These are phyloP conservation scores for Colletotrichum sp. DNA, from an alignment of 2,329 filamentous ascomycete species.

Conservation along the genomic window DNA sequence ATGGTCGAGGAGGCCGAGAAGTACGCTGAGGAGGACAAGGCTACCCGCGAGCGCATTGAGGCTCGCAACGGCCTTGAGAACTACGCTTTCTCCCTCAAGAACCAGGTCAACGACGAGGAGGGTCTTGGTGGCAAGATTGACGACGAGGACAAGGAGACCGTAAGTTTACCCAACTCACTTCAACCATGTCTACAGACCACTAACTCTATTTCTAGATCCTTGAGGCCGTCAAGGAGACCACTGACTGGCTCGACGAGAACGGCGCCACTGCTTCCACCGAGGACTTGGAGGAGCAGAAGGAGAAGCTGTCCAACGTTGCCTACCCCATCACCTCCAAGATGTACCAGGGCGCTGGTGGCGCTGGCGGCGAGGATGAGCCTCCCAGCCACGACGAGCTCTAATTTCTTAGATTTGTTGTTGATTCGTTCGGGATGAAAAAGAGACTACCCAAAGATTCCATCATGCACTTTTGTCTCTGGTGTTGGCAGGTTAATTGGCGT, in stretches of 20 bases:
- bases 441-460: slow-evolving; percentile 22
- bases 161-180: slow-evolving; percentile 51
- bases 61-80: slow-evolving; percentile 97
- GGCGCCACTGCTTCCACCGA: slow-evolving; percentile 82
- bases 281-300: slow-evolving; percentile 99
- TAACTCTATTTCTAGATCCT: slow-evolving; percentile 62
- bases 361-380: slow-evolving; percentile 72
- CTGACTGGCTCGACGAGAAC: slow-evolving; percentile 97
- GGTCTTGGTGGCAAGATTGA: slow-evolving; percentile 98
- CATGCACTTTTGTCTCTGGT: slow-evolving; percentile 18
- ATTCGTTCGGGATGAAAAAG: slow-evolving; percentile 21
- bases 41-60: slow-evolving; percentile 95
- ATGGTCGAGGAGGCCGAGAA: slow-evolving; percentile 99
- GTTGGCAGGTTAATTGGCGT: slow-evolving; percentile 24
- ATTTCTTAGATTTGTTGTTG: slow-evolving; percentile 36
- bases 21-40: slow-evolving; percentile 99
- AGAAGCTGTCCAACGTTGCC: slow-evolving; percentile 95
- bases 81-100: slow-evolving; percentile 99
- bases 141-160: slow-evolving; percentile 96
- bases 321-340: slow-evolving; percentile 99
- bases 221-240: slow-evolving; percentile 95
- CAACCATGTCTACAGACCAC: background rate
- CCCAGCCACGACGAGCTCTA: slow-evolving; percentile 80
- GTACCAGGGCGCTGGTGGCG: slow-evolving; percentile 72
- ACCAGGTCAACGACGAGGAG: slow-evolving; percentile 96